phyloP scores from a whole-genome alignment of 345 rosid genomes.

The Aquilaria sinensis region DNA sequence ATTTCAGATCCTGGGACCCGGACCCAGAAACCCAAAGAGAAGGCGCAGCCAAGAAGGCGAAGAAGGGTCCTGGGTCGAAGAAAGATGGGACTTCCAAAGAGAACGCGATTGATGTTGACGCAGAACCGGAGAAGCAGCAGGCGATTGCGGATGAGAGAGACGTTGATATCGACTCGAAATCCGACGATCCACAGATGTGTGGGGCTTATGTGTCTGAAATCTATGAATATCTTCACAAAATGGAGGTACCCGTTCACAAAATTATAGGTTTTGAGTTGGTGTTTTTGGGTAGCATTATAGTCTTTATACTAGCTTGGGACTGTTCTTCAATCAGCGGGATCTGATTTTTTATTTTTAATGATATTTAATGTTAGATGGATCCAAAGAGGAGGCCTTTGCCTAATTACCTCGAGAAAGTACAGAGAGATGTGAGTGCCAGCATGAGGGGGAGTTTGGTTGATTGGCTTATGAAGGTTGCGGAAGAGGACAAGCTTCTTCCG shows the following conservation, averaged over 20 bases:
- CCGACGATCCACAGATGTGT: conserved; percentile 54
- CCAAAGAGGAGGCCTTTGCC: conserved; percentile 51
- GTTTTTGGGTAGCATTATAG: not conserved
- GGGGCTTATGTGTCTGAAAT: conserved; percentile 38
- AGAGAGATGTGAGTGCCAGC: conserved; percentile 48
- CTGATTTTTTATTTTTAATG: not conserved
- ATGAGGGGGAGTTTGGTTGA: conserved; percentile 81
- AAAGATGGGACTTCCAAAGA: not conserved
- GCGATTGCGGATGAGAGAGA: conserved; percentile 1
- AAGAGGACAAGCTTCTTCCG: conserved; percentile 56
- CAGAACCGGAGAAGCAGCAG: not conserved
- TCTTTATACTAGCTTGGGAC: too few species aligned
- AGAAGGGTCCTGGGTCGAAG: conserved; percentile 6
- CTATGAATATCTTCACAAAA: conserved; percentile 38
- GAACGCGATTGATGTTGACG: not conserved
- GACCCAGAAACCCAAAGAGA: conserved; percentile 12
- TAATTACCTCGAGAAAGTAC: conserved; percentile 66
- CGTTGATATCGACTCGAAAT: conserved; percentile 22
- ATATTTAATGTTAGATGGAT: conserved; percentile 32
- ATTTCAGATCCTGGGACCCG: not conserved
- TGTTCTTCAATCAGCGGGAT: not conserved
- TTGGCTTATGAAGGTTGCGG: conserved; percentile 88
- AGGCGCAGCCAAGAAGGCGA: conserved; percentile 9
- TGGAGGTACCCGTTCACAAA: conserved; percentile 35
- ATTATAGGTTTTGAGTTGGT: not conserved